A percentile compares a stretch with the other conserved stretches of the same genome.
Conservation (phyloP, 164 flowering plant species). For the Echeveria elegans region DNA sequence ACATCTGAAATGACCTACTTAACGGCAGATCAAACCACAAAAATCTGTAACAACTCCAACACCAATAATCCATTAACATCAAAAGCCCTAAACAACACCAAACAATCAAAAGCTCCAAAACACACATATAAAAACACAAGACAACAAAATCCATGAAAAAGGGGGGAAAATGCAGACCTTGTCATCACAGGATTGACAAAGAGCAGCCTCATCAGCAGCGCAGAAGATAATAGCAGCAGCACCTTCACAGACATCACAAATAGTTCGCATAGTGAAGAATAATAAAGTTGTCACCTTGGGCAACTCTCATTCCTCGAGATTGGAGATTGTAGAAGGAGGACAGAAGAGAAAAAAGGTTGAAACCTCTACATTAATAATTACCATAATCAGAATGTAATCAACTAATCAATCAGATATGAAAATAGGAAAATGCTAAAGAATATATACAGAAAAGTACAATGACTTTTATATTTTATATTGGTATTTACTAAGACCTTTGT, state of each 20-base stretch:
- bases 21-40: neutral
- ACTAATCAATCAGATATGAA: too few species aligned
- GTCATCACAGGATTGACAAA: constrained; percentile 60
- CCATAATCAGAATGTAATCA: too few species aligned
- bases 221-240: constrained; percentile 70
- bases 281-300: neutral
- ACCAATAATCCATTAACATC: neutral
- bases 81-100: neutral
- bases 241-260: constrained; percentile 74
- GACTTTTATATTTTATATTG: too few species aligned
- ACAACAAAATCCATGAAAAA: neutral
- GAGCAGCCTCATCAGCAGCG: constrained; percentile 85
- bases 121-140: neutral
- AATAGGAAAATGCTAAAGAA: too few species aligned
- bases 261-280: constrained; percentile 46
- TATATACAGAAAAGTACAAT: too few species aligned
- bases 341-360: neutral
- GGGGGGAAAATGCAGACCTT: constrained; percentile 26
- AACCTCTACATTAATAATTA: too few species aligned
- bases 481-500: too few species aligned
- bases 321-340: neutral
- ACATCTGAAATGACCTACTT: neutral
- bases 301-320: constrained; percentile 20
- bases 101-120: neutral
- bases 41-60: neutral